Percentiles rank a stretch among this genome's conserved stretches.
phyloP scores from a whole-genome alignment of 306 rosid species.

The Prunus davidiana region DNA sequence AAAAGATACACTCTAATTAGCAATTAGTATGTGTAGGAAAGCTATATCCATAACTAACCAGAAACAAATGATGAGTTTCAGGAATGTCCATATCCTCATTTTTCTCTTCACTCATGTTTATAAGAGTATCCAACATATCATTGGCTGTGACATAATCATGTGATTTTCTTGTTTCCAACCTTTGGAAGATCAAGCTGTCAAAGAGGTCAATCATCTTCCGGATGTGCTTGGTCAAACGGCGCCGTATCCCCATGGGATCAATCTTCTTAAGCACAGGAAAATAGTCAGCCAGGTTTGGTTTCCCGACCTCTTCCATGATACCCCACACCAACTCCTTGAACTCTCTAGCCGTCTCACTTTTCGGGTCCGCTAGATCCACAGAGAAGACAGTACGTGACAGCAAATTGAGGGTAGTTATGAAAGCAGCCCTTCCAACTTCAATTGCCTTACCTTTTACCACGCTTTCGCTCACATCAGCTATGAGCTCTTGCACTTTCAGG shows the following conservation, averaged over 20 bases:
- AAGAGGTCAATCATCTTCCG: background rate
- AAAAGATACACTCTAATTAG: no score
- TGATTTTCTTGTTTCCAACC: background rate
- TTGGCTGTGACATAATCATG: background rate
- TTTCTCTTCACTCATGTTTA: background rate
- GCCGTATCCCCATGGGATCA: conserved; percentile 28
- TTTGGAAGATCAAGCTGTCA: background rate
- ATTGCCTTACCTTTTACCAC: background rate
- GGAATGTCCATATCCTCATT: background rate
- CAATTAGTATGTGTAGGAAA: no score
- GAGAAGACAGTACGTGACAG: no score
- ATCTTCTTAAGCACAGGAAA: conserved; percentile 26
- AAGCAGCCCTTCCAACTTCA: conserved; percentile 25
- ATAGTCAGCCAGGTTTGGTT: conserved; percentile 34
- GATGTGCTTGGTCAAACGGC: background rate
- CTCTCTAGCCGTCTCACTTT: background rate
- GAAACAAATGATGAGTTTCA: background rate
- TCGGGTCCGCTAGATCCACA: conserved; percentile 12
- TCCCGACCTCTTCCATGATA: conserved; percentile 23
- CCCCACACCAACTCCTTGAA: conserved; percentile 13
- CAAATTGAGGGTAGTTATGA: conserved; percentile 17
- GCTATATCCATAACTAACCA: background rate
- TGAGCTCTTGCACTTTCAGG: conserved; percentile 15
- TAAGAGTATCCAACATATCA: background rate
- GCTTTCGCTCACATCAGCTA: background rate